Conservation (phyloP, 2,329 filamentous ascomycete species). For the Neoarthrinium moseri region DNA sequence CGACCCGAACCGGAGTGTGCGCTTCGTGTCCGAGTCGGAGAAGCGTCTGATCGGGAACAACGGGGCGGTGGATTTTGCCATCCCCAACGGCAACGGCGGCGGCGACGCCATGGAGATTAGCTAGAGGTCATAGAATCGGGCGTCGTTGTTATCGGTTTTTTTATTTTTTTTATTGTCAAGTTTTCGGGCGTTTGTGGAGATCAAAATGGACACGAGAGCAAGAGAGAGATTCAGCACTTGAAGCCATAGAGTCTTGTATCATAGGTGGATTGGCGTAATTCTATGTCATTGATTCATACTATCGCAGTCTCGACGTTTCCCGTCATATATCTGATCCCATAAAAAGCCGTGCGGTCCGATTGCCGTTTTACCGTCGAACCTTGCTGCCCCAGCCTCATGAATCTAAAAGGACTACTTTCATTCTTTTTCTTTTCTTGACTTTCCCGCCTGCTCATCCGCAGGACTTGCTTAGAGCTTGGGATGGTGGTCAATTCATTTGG, state of each 20-base stretch:
- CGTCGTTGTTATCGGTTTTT: not conserved
- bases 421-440: not conserved
- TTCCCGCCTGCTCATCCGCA: not conserved
- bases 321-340: slow-evolving; percentile 2
- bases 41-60: slow-evolving; percentile 89
- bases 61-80: slow-evolving; percentile 72
- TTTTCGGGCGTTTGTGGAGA: slow-evolving; percentile 26
- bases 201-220: slow-evolving; percentile 17
- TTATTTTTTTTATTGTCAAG: slow-evolving; percentile 10
- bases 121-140: slow-evolving; percentile 11
- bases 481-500: slow-evolving; percentile 36
- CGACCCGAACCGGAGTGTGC: slow-evolving; percentile 82
- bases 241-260: slow-evolving; percentile 22
- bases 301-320: slow-evolving; percentile 5
- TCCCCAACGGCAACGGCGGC: slow-evolving; percentile 44
- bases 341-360: slow-evolving; percentile 1
- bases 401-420: not conserved
- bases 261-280: slow-evolving; percentile 19
- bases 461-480: slow-evolving; percentile 23
- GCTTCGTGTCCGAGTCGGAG: slow-evolving; percentile 87
- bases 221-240: not conserved
- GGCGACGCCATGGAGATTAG: slow-evolving; percentile 34
- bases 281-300: slow-evolving; percentile 12
- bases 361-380: not conserved
- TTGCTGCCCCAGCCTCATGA: not conserved